Percentiles rank a stretch among this genome's conserved stretches.
These are phyloP conservation scores for Iberis pinnata DNA, from an alignment of 345 rosid genomes.

Conservation along the genomic window DNA sequence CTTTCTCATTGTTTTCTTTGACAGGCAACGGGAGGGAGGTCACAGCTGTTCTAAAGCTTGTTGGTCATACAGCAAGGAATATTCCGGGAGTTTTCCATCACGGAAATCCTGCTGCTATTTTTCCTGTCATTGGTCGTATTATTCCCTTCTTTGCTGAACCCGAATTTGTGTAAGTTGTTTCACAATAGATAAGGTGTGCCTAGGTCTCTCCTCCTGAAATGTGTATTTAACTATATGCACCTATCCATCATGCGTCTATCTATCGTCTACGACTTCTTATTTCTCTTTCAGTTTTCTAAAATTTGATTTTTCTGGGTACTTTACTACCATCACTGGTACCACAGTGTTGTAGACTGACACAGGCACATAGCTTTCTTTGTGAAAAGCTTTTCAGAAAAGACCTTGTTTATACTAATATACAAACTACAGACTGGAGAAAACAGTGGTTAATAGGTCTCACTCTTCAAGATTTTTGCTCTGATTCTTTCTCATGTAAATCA, in stretches of 20 bases:
- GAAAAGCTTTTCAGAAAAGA: background rate
- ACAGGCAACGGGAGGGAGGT: slow-evolving; percentile 81
- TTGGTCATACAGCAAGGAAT: slow-evolving; percentile 64
- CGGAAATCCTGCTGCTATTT: slow-evolving; percentile 61
- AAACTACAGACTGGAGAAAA: background rate
- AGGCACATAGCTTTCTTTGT: background rate
- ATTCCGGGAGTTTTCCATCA: slow-evolving; percentile 77
- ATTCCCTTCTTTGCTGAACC: slow-evolving; percentile 82
- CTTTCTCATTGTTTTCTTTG: slow-evolving; percentile 1
- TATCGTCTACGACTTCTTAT: background rate
- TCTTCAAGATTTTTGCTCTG: slow-evolving; percentile 4
- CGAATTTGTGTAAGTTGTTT: slow-evolving; percentile 49
- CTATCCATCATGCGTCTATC: background rate
- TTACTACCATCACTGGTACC: background rate
- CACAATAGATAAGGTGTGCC: background rate
- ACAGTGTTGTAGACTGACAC: background rate
- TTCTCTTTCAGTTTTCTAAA: background rate
- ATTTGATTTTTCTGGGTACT: background rate
- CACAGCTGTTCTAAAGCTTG: slow-evolving; percentile 71
- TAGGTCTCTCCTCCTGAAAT: background rate
- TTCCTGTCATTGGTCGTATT: slow-evolving; percentile 72
- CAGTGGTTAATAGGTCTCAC: slow-evolving; percentile 2
- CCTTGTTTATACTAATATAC: slow-evolving; percentile 1
- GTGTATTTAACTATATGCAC: slow-evolving; percentile 6
- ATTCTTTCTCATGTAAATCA: slow-evolving; percentile 11